Evolutionary conservation across 2,329 filamentous ascomycete species (phyloP), one percentile per base, ranked within the genome.

Genomic region (Annulohypoxylon truncatum): DNA sequence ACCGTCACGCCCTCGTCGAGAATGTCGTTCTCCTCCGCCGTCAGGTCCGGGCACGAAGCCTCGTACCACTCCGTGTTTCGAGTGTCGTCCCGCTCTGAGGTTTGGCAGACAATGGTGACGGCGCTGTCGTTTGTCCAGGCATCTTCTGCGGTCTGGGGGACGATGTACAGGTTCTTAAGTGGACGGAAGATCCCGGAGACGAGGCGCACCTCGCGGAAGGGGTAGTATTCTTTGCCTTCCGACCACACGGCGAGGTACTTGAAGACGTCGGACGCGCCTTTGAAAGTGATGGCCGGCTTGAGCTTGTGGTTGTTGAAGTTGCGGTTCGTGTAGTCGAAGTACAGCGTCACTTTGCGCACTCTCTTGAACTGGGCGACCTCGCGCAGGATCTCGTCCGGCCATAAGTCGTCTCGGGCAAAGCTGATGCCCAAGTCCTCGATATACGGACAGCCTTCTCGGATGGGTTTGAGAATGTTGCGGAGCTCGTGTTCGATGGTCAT

Each of bases 401-500:
- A 42, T 3, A 13, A 10, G 6, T 20, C 18, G 3, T n/a, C 24
- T 24, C 20, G 8, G 10, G 8, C 2, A 1, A 53, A 12, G 28
- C 46, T 12, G 5, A 61, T 2, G 2, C 26, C 28, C 4, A 61
- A 28, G n/a, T 53, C 57, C n/a, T 61, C 48, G 20, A 61, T 29
- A 18, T 54, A 26, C 4, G 48, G 57, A 8, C 57, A 61, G 4
- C 4, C 6, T 0, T 20, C 8, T 13, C 4, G 40, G 8, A 53
- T 61, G 7, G 3, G 4, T 9, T 24, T 9, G 18, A 55, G 52
- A 13, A 6, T 5, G n/a, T n/a, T n/a, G 10, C 13, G n/a, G 29
- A 10, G 7, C 12, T 22, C 15, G 2, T 6, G 5, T 7, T 54
- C n/a, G 4, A 42, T 20, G 4, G 3, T 1, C 15, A 24, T 22